These are phyloP conservation scores for Mucor plumbeus DNA, from an alignment of 371 early-diverging fungal genomes.

Conservation along the genomic window DNA sequence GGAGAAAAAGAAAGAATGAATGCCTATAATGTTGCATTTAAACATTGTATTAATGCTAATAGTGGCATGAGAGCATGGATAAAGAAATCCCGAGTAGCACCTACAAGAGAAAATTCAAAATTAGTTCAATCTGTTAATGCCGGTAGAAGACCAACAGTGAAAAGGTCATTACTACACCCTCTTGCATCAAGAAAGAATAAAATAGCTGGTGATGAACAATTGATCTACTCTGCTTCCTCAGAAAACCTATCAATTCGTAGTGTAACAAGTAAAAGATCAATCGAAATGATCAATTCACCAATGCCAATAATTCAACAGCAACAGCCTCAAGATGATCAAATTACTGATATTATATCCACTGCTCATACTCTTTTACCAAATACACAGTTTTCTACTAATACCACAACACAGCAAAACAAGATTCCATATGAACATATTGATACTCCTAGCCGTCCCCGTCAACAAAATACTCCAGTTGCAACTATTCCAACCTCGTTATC, in stretches of 20 bases:
- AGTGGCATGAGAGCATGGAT: conserved; percentile 51
- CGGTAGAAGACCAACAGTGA: conserved; percentile 12
- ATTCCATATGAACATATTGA: conserved; percentile 48
- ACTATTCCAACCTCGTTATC: not conserved
- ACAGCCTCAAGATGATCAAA: not conserved
- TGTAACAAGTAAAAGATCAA: conserved; percentile 15
- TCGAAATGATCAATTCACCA: conserved; percentile 16
- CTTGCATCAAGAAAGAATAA: conserved; percentile 21
- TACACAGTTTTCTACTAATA: conserved; percentile 16
- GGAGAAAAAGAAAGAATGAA: conserved; percentile 31
- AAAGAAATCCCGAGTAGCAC: conserved; percentile 26
- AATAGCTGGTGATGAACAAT: conserved; percentile 4
- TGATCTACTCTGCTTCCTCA: conserved; percentile 21
- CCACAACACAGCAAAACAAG: conserved; percentile 8
- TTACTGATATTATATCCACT: conserved; percentile 42
- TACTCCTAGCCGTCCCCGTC: conserved; percentile 37
- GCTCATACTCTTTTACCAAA: conserved; percentile 44
- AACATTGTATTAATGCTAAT: conserved; percentile 47
- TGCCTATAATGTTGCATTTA: conserved; percentile 48
- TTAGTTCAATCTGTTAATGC: conserved; percentile 10
- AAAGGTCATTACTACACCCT: conserved; percentile 27
- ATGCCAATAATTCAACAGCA: not conserved
- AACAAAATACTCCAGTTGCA: not conserved
- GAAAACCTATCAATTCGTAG: conserved; percentile 3
- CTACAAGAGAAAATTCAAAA: conserved; percentile 22